Conservation (phyloP, 1,284 basidiomycete genomes). For the Uromyces viciae-fabae region DNA sequence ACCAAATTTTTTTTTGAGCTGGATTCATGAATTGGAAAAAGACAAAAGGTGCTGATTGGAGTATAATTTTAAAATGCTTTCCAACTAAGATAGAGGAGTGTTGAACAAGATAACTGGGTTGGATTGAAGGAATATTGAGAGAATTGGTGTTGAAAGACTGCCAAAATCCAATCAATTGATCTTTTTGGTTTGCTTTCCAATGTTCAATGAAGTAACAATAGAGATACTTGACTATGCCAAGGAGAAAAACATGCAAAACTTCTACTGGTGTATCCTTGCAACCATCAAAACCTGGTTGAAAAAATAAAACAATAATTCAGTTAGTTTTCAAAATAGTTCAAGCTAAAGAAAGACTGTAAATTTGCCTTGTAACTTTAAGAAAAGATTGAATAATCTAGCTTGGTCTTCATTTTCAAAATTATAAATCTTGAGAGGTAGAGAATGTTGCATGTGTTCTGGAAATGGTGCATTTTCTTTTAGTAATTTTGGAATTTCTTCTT, state of each 20-base stretch:
- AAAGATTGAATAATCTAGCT: neutral
- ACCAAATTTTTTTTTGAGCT: neutral
- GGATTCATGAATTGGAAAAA: neutral
- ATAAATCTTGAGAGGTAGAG: neutral
- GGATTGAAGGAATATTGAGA: neutral
- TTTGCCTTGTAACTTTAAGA: neutral
- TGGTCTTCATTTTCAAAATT: neutral
- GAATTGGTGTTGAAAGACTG: neutral
- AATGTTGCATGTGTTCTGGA: neutral
- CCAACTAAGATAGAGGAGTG: neutral
- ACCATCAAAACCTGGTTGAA: slow-evolving; percentile 8
- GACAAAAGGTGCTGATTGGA: neutral
- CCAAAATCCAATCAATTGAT: neutral
- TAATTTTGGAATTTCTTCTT: neutral
- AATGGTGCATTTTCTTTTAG: neutral
- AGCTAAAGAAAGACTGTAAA: neutral
- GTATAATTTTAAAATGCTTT: slow-evolving; percentile 5
- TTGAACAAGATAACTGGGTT: neutral
- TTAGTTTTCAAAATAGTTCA: neutral
- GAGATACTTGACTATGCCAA: slow-evolving; percentile 17
- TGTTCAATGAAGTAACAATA: neutral
- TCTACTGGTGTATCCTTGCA: neutral
- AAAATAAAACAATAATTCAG: neutral
- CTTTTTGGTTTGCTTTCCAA: neutral
- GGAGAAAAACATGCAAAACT: neutral